Conservation (phyloP, 2,329 filamentous ascomycete genomes). For the Diaporthe citrichinensis region DNA sequence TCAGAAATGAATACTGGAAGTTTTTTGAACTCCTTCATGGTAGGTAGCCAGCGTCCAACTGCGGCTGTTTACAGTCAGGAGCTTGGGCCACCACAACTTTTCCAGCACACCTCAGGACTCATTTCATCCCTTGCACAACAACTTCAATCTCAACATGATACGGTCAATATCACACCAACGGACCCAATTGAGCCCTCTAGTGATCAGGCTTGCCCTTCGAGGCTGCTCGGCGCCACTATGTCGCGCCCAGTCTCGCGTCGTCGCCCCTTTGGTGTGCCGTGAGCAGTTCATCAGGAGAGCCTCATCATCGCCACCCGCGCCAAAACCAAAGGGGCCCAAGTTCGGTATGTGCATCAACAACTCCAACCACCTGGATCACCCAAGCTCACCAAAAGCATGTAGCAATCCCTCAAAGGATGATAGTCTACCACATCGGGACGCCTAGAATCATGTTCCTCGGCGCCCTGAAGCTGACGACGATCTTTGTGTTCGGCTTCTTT, state of each 20-base stretch:
- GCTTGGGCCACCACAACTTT: constrained; percentile 36
- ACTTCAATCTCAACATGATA: constrained; percentile 31
- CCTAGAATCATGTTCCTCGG: constrained; percentile 77
- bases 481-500: constrained; percentile 79
- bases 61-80: neutral
- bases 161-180: constrained; percentile 23
- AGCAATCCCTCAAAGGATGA: constrained; percentile 53
- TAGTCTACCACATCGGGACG: constrained; percentile 83
- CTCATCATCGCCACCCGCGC: constrained; percentile 24
- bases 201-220: neutral
- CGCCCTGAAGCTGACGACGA: constrained; percentile 77
- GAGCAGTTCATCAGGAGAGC: constrained; percentile 32
- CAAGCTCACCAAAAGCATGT: constrained; percentile 39
- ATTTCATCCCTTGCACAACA: neutral
- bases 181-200: neutral
- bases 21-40: neutral
- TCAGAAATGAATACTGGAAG: neutral
- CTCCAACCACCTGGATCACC: neutral
- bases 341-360: constrained; percentile 1
- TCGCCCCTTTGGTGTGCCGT: constrained; percentile 3
- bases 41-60: neutral
- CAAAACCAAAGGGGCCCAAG: constrained; percentile 30
- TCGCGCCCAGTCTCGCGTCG: neutral
- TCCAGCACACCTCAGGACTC: neutral
- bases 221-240: neutral